Evolutionary conservation across 371 early-diverging fungal species (phyloP).

Genomic region (Apophysomyces ossiformis): DNA sequence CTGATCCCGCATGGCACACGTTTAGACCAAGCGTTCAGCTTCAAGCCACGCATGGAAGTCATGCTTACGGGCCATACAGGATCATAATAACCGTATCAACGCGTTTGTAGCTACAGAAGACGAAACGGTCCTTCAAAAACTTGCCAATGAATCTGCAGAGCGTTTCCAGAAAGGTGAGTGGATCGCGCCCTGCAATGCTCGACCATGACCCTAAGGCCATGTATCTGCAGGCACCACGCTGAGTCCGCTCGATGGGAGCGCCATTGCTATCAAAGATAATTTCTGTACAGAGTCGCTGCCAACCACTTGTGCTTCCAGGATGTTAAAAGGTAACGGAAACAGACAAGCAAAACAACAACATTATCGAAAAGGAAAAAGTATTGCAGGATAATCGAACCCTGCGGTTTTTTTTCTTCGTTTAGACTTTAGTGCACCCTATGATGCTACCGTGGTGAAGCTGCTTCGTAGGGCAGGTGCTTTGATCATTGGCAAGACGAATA

Average conservation of each 20-base stretch:
- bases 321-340: slow-evolving; percentile 59
- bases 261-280: slow-evolving; percentile 77
- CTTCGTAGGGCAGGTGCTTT: slow-evolving; percentile 72
- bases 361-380: neutral
- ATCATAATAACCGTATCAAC: slow-evolving; percentile 33
- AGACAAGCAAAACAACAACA: neutral
- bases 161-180: slow-evolving; percentile 12
- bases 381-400: no score
- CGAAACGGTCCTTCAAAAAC: slow-evolving; percentile 8
- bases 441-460: slow-evolving; percentile 75
- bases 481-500: slow-evolving; percentile 86
- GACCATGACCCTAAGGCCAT: neutral
- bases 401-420: neutral
- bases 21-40: neutral
- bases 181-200: no score
- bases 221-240: neutral
- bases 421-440: slow-evolving; percentile 78
- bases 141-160: slow-evolving; percentile 2
- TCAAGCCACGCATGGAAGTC: slow-evolving; percentile 14
- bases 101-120: slow-evolving; percentile 42
- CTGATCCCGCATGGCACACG: slow-evolving; percentile 9
- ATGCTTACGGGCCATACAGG: slow-evolving; percentile 29
- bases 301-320: slow-evolving; percentile 73
- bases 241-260: slow-evolving; percentile 60
- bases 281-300: slow-evolving; percentile 64